A percentile compares a stretch with the other conserved stretches of the same genome.
phyloP scores from a whole-genome alignment of 2,329 filamentous ascomycete species.

The Exophiala oligosperma region DNA sequence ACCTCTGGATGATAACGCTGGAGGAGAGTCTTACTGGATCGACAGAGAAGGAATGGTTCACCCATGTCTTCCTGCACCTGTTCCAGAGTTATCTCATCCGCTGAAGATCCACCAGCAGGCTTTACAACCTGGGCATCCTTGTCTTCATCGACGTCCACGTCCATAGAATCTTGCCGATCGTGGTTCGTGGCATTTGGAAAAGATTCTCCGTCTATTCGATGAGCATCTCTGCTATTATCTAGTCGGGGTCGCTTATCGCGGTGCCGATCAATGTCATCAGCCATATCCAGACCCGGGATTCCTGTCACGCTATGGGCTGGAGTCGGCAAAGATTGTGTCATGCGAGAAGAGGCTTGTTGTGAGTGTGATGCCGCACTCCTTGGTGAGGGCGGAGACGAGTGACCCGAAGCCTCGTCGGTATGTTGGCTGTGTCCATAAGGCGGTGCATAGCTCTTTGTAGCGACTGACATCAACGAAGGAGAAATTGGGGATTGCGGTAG shows the following conservation, averaged over 20 bases:
- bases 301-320: slow-evolving; percentile 47
- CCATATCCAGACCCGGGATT: slow-evolving; percentile 36
- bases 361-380: slow-evolving; percentile 41
- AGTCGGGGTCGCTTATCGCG: slow-evolving; percentile 28
- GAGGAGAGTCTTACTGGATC: slow-evolving; percentile 52
- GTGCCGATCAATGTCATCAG: slow-evolving; percentile 33
- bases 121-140: background rate
- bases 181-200: slow-evolving; percentile 23
- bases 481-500: slow-evolving; percentile 32
- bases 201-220: slow-evolving; percentile 24
- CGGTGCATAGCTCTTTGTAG: slow-evolving; percentile 50
- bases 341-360: slow-evolving; percentile 40
- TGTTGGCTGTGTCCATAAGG: slow-evolving; percentile 44
- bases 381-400: slow-evolving; percentile 44
- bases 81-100: slow-evolving; percentile 38
- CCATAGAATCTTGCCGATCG: slow-evolving; percentile 25
- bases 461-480: slow-evolving; percentile 53
- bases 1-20: slow-evolving; percentile 36
- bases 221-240: slow-evolving; percentile 11
- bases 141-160: slow-evolving; percentile 6
- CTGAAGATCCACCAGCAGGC: background rate
- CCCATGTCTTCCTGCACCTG: slow-evolving; percentile 48
- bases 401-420: slow-evolving; percentile 29
- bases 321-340: slow-evolving; percentile 45
- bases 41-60: slow-evolving; percentile 50